A percentile compares a stretch with the other conserved stretches of the same genome.
Conservation (phyloP, 164 flowering plant species). For the Annona squamosa region DNA sequence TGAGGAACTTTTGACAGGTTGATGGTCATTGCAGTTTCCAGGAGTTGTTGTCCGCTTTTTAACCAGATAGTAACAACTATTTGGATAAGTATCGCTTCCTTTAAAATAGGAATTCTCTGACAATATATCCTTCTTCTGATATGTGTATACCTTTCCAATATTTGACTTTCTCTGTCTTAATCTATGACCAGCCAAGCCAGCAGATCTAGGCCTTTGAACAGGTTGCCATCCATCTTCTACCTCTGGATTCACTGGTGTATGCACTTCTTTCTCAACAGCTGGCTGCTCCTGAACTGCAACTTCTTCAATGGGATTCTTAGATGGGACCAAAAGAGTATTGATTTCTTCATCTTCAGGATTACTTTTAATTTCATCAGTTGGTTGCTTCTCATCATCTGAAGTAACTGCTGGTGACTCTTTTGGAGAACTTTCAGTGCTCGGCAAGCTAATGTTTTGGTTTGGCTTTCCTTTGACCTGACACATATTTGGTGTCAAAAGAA, state of each 20-base stretch:
- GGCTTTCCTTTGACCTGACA: slow-evolving; percentile 56
- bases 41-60: slow-evolving; percentile 55
- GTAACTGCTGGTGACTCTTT: slow-evolving; percentile 29
- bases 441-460: slow-evolving; percentile 22
- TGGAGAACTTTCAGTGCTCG: slow-evolving; percentile 42
- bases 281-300: slow-evolving; percentile 18
- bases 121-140: slow-evolving; percentile 56
- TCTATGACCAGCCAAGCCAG: slow-evolving; percentile 54
- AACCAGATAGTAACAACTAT: slow-evolving; percentile 49
- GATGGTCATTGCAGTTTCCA: slow-evolving; percentile 52
- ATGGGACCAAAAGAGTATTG: slow-evolving; percentile 20
- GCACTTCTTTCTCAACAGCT: slow-evolving; percentile 20
- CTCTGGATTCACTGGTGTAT: slow-evolving; percentile 46
- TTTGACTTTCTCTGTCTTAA: slow-evolving; percentile 57
- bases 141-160: slow-evolving; percentile 49
- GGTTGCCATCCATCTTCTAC: slow-evolving; percentile 99
- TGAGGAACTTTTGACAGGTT: slow-evolving; percentile 37
- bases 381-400: slow-evolving; percentile 47
- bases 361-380: slow-evolving; percentile 21
- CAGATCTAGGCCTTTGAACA: slow-evolving; percentile 83
- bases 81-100: slow-evolving; percentile 39
- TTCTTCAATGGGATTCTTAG: slow-evolving; percentile 27
- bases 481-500: slow-evolving; percentile 2
- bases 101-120: slow-evolving; percentile 37
- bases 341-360: slow-evolving; percentile 16